phyloP scores from a whole-genome alignment of 495 filamentous ascomycete genomes.

The Hypoxylon perforatum region DNA sequence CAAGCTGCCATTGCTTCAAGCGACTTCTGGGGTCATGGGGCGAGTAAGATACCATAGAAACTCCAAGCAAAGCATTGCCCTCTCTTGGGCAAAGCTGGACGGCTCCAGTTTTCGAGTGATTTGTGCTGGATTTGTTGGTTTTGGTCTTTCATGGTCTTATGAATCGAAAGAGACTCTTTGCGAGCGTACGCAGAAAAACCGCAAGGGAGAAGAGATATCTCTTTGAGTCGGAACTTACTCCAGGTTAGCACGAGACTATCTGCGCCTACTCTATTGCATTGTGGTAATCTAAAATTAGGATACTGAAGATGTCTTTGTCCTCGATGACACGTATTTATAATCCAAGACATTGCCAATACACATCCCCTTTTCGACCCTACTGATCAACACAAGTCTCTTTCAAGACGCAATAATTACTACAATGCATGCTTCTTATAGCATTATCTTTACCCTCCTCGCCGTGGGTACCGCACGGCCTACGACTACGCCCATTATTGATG shows the following conservation, averaged over 20 bases:
- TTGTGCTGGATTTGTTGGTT: not conserved
- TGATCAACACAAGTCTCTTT: not conserved
- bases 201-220: not conserved
- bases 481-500: not conserved
- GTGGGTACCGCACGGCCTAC: constrained; percentile 13
- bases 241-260: not conserved
- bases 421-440: constrained; percentile 23
- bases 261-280: not conserved
- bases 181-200: not conserved
- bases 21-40: no score
- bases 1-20: no score
- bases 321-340: not conserved
- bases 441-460: constrained; percentile 16
- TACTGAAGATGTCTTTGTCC: not conserved
- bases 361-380: not conserved
- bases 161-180: not conserved
- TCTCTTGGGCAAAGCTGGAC: no score
- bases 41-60: no score
- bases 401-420: not conserved
- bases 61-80: no score
- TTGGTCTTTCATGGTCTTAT: not conserved
- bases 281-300: not conserved
- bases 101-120: not conserved
- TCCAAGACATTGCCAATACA: not conserved
- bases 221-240: not conserved